phyloP scores from a whole-genome alignment of 306 rosid genomes.

The Vigna trinervia region DNA sequence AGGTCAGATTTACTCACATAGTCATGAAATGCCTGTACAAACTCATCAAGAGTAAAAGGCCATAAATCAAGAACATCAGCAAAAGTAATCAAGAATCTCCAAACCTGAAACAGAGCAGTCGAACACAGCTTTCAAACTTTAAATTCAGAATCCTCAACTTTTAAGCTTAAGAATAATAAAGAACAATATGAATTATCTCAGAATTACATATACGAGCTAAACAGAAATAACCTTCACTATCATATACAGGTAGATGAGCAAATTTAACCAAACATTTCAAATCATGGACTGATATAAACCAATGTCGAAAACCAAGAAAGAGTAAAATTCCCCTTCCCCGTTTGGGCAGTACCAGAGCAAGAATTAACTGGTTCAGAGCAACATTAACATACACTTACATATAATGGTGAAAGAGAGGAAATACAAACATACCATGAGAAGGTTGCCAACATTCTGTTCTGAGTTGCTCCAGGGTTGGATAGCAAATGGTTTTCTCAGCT shows the following conservation, averaged over 20 bases:
- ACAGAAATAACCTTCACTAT: slow-evolving; percentile 28
- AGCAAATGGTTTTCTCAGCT: slow-evolving; percentile 78
- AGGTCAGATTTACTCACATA: slow-evolving; percentile 66
- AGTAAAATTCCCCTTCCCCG: not conserved
- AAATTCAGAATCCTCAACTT: slow-evolving; percentile 36
- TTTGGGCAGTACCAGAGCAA: slow-evolving; percentile 14
- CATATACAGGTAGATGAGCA: slow-evolving; percentile 16
- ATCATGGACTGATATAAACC: slow-evolving; percentile 8
- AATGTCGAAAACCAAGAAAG: slow-evolving; percentile 14
- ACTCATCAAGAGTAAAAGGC: slow-evolving; percentile 98
- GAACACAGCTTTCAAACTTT: slow-evolving; percentile 34
- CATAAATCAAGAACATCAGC: slow-evolving; percentile 92
- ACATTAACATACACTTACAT: not conserved
- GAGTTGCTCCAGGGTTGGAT: slow-evolving; percentile 88
- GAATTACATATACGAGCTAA: slow-evolving; percentile 4
- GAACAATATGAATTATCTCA: slow-evolving; percentile 29
- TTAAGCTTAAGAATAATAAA: slow-evolving; percentile 8
- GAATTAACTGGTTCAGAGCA: not conserved
- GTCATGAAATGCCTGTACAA: slow-evolving; percentile 95
- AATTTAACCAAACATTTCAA: slow-evolving; percentile 24
- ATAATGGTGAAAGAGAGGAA: slow-evolving; percentile 17
- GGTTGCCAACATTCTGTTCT: slow-evolving; percentile 90
- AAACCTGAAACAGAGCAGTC: slow-evolving; percentile 67
- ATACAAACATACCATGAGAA: slow-evolving; percentile 80
- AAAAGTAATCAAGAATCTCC: slow-evolving; percentile 95